Percentiles rank a stretch among this genome's conserved stretches.
Conservation (phyloP, 2,329 filamentous ascomycete genomes). For the Chalaropsis ovoidea region DNA sequence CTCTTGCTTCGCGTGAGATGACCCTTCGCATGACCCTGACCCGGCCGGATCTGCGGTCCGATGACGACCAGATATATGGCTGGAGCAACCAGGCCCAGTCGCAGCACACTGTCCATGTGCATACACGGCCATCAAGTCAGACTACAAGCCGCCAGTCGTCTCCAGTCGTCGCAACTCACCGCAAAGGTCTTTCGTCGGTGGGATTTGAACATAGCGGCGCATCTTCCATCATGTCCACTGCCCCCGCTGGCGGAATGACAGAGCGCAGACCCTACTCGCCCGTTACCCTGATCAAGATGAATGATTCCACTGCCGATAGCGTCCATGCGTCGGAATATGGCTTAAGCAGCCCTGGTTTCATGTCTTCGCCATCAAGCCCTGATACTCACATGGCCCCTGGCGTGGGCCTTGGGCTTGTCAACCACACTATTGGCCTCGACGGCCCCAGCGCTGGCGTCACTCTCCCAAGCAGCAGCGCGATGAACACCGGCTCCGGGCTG, state of each 20-base stretch:
- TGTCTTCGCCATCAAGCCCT: background rate
- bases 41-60: conserved; percentile 69
- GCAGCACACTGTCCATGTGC: background rate
- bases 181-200: background rate
- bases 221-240: background rate
- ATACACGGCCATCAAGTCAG: conserved; percentile 18
- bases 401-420: conserved; percentile 10
- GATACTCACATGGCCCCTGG: background rate
- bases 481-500: conserved; percentile 25
- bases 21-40: conserved; percentile 94
- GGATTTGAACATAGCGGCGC: background rate
- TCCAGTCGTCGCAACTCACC: conserved; percentile 9
- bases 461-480: conserved; percentile 31
- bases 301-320: background rate
- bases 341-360: background rate
- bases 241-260: background rate
- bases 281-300: background rate
- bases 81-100: conserved; percentile 41
- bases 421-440: conserved; percentile 24
- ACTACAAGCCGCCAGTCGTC: conserved; percentile 17
- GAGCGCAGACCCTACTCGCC: background rate
- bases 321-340: background rate
- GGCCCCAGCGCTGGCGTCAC: conserved; percentile 1
- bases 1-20: conserved; percentile 56
- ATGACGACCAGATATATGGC: conserved; percentile 61